Conservation (phyloP, 2,329 filamentous ascomycete genomes). For the Coniochaeta sp. region DNA sequence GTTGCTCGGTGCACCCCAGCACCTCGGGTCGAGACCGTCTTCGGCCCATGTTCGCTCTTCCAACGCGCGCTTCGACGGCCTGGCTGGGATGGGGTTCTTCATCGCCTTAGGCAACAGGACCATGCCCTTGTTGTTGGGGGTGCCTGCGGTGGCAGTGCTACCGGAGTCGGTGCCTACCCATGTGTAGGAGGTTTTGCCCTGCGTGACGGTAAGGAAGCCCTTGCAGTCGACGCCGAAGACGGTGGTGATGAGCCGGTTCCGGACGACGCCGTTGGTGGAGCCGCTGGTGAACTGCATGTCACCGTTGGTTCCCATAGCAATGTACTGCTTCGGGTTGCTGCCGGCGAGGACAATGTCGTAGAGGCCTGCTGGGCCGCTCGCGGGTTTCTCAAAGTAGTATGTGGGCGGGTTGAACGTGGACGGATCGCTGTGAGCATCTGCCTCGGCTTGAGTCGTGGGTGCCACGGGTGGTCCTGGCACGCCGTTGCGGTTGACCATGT, state of each 20-base stretch:
- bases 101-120: background rate
- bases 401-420: background rate
- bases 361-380: background rate
- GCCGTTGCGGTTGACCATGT: background rate
- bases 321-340: background rate
- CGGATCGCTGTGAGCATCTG: background rate
- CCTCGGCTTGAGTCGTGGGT: background rate
- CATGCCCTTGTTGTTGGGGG: background rate
- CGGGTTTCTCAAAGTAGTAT: background rate
- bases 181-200: background rate
- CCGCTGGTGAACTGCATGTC: background rate
- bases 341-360: background rate
- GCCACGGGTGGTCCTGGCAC: background rate
- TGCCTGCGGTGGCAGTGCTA: background rate
- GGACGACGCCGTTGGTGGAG: background rate
- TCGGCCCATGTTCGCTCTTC: background rate
- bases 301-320: background rate
- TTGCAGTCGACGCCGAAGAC: constrained; percentile 3
- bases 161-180: background rate
- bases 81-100: background rate
- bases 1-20: background rate
- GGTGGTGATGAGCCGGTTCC: background rate
- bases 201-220: background rate
- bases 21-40: background rate
- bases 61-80: background rate